A percentile compares a stretch with the other conserved stretches of the same genome.
Evolutionary conservation across 495 filamentous ascomycete species (phyloP).

Genomic region (Penicillium pancosmium): DNA sequence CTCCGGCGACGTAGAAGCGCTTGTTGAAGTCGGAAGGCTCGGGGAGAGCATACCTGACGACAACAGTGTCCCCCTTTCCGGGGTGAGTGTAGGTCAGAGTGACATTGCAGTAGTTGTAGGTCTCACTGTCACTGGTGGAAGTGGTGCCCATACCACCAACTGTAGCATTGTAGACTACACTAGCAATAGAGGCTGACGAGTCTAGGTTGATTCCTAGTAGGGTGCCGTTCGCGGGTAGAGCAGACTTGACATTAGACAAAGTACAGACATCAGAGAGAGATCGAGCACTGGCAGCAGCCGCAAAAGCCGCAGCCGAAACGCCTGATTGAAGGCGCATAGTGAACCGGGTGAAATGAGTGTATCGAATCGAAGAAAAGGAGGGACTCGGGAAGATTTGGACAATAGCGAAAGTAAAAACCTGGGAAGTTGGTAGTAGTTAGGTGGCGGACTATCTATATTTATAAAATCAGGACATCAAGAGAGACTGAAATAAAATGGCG

Average conservation of each 20-base stretch:
- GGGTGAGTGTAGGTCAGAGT: slow-evolving; percentile 39
- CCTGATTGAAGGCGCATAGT: slow-evolving; percentile 29
- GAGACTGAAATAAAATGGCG: not conserved
- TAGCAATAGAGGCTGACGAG: slow-evolving; percentile 33
- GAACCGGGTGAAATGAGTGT: slow-evolving; percentile 2
- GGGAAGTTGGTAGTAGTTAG: not conserved
- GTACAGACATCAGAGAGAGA: slow-evolving; percentile 39
- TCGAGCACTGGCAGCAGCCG: slow-evolving; percentile 29
- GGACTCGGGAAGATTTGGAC: not conserved
- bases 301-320: slow-evolving; percentile 30
- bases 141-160: slow-evolving; percentile 17
- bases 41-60: slow-evolving; percentile 39
- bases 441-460: not conserved
- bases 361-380: slow-evolving; percentile 4
- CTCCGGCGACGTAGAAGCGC: slow-evolving; percentile 43
- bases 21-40: slow-evolving; percentile 37
- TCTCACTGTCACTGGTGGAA: slow-evolving; percentile 18
- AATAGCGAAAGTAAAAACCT: slow-evolving; percentile 1
- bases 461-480: not conserved
- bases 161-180: slow-evolving; percentile 28
- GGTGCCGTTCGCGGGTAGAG: slow-evolving; percentile 38
- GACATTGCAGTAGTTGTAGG: slow-evolving; percentile 42
- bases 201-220: slow-evolving; percentile 34
- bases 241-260: slow-evolving; percentile 33
- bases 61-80: slow-evolving; percentile 33